Percentiles rank a stretch among this genome's conserved stretches.
phyloP scores from a whole-genome alignment of 805 yeast species.

The Ogataea nakhonphanomensis region DNA sequence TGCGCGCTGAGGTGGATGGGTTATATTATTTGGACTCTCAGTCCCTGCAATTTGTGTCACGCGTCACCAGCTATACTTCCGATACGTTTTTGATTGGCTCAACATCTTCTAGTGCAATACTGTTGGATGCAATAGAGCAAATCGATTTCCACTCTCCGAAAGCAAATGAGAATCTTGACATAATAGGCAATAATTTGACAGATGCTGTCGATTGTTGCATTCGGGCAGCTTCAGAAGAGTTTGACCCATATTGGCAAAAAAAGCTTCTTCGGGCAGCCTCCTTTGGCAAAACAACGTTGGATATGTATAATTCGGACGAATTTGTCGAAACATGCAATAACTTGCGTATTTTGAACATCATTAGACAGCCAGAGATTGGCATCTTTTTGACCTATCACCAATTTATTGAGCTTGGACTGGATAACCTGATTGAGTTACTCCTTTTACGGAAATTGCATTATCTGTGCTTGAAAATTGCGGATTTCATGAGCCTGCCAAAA shows the following conservation, averaged over 20 bases:
- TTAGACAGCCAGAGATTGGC: slow-evolving; percentile 64
- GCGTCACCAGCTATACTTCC: slow-evolving; percentile 55
- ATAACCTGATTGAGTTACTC: slow-evolving; percentile 53
- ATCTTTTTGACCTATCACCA: slow-evolving; percentile 62
- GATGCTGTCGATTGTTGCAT: slow-evolving; percentile 71
- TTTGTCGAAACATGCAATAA: slow-evolving; percentile 62
- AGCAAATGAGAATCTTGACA: slow-evolving; percentile 70
- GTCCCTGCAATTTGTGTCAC: slow-evolving; percentile 57
- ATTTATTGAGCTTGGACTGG: slow-evolving; percentile 49
- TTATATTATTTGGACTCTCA: slow-evolving; percentile 57
- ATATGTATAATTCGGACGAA: slow-evolving; percentile 52
- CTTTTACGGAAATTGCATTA: slow-evolving; percentile 57
- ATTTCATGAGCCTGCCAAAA: slow-evolving; percentile 43
- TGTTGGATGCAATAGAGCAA: slow-evolving; percentile 73
- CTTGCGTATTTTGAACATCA: slow-evolving; percentile 64
- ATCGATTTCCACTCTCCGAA: slow-evolving; percentile 68
- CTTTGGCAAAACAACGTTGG: slow-evolving; percentile 72
- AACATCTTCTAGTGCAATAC: slow-evolving; percentile 73
- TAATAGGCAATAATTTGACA: slow-evolving; percentile 45
- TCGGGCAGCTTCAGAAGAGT: slow-evolving; percentile 72
- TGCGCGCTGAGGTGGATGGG: slow-evolving; percentile 65
- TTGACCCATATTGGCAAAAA: slow-evolving; percentile 78
- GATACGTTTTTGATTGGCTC: slow-evolving; percentile 82
- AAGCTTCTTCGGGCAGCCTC: slow-evolving; percentile 74
- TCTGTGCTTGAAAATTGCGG: slow-evolving; percentile 60